These are phyloP conservation scores for Salpingoeca rosetta DNA, from an alignment of 78 protist species.

Conservation along the genomic window DNA sequence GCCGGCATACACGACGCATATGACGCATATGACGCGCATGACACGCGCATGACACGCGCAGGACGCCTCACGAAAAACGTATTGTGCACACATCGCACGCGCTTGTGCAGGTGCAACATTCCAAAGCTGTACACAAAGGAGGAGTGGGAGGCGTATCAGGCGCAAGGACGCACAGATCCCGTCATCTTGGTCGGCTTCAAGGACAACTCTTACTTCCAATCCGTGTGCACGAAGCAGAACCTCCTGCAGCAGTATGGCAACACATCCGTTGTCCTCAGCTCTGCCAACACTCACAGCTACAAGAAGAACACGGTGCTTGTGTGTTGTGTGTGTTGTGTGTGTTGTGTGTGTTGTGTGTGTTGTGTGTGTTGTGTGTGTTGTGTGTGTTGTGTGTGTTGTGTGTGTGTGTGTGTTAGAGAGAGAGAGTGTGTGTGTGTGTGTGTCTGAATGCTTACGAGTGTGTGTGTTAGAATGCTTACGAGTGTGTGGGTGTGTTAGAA, in stretches of 20 bases:
- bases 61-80: no score
- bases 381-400: neutral
- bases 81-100: no score
- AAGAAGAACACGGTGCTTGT: neutral
- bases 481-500: neutral
- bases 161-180: no score
- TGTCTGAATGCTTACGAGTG: neutral
- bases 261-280: neutral
- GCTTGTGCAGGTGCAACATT: no score
- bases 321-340: neutral
- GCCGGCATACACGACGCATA: no score
- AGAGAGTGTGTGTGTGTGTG: neutral
- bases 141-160: no score
- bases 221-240: neutral
- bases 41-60: no score
- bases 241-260: neutral
- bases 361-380: neutral
- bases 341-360: neutral
- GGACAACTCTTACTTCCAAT: no score
- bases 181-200: no score
- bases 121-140: no score
- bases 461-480: no score
- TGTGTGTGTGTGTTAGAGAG: neutral
- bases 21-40: no score
- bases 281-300: slow-evolving; percentile 14